Evolutionary conservation across 352 stramenopile species (phyloP), one percentile per base, ranked within the genome.

Genomic region (Phytophthora pluvialis): DNA sequence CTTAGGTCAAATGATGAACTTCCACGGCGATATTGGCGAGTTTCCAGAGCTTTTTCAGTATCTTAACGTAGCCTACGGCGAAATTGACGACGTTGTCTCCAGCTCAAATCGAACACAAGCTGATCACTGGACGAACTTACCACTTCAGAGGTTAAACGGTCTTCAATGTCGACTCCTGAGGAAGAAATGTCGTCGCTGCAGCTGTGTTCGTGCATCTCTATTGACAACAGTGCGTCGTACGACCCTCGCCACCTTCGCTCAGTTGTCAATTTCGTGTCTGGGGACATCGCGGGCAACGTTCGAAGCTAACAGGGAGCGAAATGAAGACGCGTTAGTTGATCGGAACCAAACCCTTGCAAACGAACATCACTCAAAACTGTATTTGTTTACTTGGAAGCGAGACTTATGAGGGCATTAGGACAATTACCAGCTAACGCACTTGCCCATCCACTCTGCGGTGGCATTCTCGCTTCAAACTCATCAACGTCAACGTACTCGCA

Each of bases 101-200:
- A 35, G 31, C 9, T 35, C 31, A 35, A 35, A 9, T 35, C 31
- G 9, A 35, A 9, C 31, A 35, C 31, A 35, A 35, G 31, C 31
- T 4, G 9, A 35, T 35, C 4, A 4, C 5, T 35, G 31, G 31
- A 35, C 31, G 5, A 4, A 35, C 31, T 35, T 35, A 35, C 31
- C 31, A 35, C 31, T 35, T 35, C 9, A 4, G 31, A 35, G 31
- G 31, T 35, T 35, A 35, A 35, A 9, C 31, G 31, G 31, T 35
- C 31, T 35, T 9, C 31, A 35, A 35, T 35, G 5, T 35, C 31
- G n/a, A 55, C 60, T 25, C 36, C 48, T 4, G 49, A 51, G 18
- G 13, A 56, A 18, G 66, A 80, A 15, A 60, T 64, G 26, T 69
- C 75, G 36, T 67, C 83, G 16, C 55, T 89, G 42, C 73, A 86